These are phyloP conservation scores for Pelargonium cotyledonis DNA, from an alignment of 441 rosid species.

Conservation along the genomic window DNA sequence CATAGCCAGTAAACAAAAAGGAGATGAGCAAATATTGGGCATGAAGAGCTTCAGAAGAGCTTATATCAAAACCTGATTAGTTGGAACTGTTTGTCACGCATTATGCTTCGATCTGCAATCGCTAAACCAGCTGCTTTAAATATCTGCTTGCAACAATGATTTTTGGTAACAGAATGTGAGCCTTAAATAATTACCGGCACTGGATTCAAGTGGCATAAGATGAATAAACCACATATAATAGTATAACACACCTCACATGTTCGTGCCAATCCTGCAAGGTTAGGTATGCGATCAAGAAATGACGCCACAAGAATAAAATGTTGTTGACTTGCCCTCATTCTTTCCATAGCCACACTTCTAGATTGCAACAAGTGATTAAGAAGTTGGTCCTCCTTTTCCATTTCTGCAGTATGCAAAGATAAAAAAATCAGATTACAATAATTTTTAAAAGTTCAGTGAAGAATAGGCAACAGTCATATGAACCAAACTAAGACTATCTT, in stretches of 20 bases:
- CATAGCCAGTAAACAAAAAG: neutral
- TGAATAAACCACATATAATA: slow-evolving; percentile 12
- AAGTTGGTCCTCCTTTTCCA: slow-evolving; percentile 79
- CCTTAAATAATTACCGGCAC: slow-evolving; percentile 11
- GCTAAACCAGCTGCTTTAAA: slow-evolving; percentile 74
- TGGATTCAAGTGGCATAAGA: neutral
- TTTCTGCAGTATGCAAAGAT: slow-evolving; percentile 45
- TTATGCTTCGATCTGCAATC: slow-evolving; percentile 58
- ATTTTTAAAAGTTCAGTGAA: slow-evolving; percentile 1
- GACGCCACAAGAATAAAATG: slow-evolving; percentile 81
- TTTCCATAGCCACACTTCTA: slow-evolving; percentile 58
- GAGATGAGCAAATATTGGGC: neutral
- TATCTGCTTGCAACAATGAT: slow-evolving; percentile 39
- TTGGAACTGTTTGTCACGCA: slow-evolving; percentile 82
- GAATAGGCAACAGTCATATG: neutral
- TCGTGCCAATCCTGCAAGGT: slow-evolving; percentile 92
- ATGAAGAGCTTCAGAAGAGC: slow-evolving; percentile 5
- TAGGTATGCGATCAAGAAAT: slow-evolving; percentile 85
- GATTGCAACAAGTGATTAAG: slow-evolving; percentile 62
- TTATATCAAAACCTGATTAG: slow-evolving; percentile 68
- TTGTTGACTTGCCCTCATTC: slow-evolving; percentile 58
- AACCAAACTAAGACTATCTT: too few relatives aligned
- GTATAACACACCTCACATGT: slow-evolving; percentile 71
- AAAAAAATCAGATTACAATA: slow-evolving; percentile 5
- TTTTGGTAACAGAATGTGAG: slow-evolving; percentile 16